phyloP scores from a whole-genome alignment of 768 basidiomycete genomes.

The Collybia nuda region DNA sequence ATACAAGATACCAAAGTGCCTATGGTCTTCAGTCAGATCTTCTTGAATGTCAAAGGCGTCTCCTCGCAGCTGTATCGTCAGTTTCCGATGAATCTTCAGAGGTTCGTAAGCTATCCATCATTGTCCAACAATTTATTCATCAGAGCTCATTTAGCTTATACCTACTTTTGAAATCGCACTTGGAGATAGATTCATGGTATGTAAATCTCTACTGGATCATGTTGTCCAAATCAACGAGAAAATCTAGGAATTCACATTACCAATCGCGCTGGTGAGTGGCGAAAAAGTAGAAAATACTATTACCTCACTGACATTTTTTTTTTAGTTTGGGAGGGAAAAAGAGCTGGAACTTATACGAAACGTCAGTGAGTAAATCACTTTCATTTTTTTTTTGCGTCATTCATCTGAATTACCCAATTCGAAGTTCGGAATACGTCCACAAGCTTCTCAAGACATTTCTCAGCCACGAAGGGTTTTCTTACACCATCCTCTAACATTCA shows the following conservation, averaged over 20 bases:
- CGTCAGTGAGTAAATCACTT: conserved; percentile 48
- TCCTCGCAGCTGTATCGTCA: conserved; percentile 59
- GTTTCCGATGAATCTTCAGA: conserved; percentile 57
- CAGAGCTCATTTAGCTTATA: conserved; percentile 47
- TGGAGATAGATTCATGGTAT: conserved; percentile 65
- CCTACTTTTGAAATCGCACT: conserved; percentile 64
- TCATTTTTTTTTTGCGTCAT: background rate
- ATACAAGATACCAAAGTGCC: conserved; percentile 70
- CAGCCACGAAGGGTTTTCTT: conserved; percentile 40
- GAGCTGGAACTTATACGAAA: conserved; percentile 68
- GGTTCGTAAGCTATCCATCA: conserved; percentile 26
- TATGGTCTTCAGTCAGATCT: conserved; percentile 68
- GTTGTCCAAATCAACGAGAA: background rate
- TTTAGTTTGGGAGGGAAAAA: conserved; percentile 67
- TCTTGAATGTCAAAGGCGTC: conserved; percentile 63
- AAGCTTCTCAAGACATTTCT: conserved; percentile 57
- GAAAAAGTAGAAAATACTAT: background rate
- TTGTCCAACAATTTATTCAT: background rate
- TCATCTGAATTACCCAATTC: background rate
- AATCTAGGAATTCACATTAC: conserved; percentile 66
- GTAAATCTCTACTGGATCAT: conserved; percentile 11
- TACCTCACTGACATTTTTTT: conserved; percentile 3
- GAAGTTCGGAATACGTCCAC: conserved; percentile 50
- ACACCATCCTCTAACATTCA: conserved; percentile 33
- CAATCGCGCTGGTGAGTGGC: conserved; percentile 54